Evolutionary conservation across 345 rosid species (phyloP).

Genomic region (Carallia pectinifolia): DNA sequence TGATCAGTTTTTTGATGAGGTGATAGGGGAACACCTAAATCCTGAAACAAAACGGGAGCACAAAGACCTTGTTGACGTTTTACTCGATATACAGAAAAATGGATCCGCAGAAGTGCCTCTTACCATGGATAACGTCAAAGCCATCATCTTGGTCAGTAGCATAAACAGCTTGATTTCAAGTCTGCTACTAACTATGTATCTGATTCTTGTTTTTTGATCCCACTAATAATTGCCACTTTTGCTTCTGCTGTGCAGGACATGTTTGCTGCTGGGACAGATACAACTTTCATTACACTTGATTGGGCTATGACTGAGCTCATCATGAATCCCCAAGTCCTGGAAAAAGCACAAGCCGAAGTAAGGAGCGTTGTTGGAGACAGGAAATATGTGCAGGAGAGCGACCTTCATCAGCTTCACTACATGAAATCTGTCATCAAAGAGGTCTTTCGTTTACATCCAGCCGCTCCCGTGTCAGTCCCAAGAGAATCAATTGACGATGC

Average conservation of each 20-base stretch:
- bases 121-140: slow-evolving; percentile 23
- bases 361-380: too few species aligned
- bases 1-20: slow-evolving; percentile 22
- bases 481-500: too few species aligned
- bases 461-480: too few species aligned
- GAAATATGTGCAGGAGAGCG: too few species aligned
- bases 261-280: slow-evolving; percentile 29
- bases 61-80: slow-evolving; percentile 23
- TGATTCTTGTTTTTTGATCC: too few species aligned
- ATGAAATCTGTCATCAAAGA: too few species aligned
- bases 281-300: slow-evolving; percentile 24
- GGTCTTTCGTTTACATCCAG: too few species aligned
- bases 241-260: slow-evolving; percentile 21
- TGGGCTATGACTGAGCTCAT: slow-evolving; percentile 28
- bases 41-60: slow-evolving; percentile 8
- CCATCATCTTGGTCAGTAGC: slow-evolving; percentile 22
- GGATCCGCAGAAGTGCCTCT: slow-evolving; percentile 15
- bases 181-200: not conserved
- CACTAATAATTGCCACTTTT: not conserved
- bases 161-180: not conserved
- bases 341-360: slow-evolving; percentile 27
- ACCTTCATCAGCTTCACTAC: too few species aligned
- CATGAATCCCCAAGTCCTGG: slow-evolving; percentile 22
- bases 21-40: slow-evolving; percentile 17
- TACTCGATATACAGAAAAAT: slow-evolving; percentile 21